Evolutionary conservation across 176 grass and related monocot genomes (phyloP), one percentile per base, ranked within the genome.

Genomic region (Puccinellia tenuiflora): DNA sequence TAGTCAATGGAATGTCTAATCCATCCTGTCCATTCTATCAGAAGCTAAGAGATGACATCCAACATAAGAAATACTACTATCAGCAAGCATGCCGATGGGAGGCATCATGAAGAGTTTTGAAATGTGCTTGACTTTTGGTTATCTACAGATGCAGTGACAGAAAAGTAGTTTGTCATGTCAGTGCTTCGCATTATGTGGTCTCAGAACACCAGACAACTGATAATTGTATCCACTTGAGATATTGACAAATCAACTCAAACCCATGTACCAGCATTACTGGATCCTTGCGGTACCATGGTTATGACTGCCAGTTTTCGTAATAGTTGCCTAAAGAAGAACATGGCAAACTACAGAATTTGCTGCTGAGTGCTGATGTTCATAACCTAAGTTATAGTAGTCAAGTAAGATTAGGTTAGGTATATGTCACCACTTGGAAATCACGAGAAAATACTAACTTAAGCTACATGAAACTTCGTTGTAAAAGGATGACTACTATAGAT

Each of bases 81-180:
- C 40, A 60, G 61, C 51, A 89, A 39, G 82, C 51, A 31, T 81
- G 77, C 51, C n/a, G 24, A 81, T 50, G 62, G 31, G 11, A 47
- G 25, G 69, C 73, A 69, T 71, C 83, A 85, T 77, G 72, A 85
- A 20, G 77, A 56, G 66, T 45, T 71, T 81, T 81, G 77, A 77
- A 85, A 85, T 82, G 52, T 7, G 50, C 84, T 89, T 57, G 34
- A 40, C 52, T 61, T 40, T 85, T 33, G 70, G 61, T 81, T 89
- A 89, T 81, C 70, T 62, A 89, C 29, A 81, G 29, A 89, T 14
- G 57, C 77, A 38, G 62, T 34, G 39, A 80, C 12, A 60, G 75
- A 83, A 90, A 76, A 80, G 85, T 76, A 87, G 81, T 84, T 37
- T 75, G 81, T 69, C 79, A 68, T 75, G 83, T 80, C 75, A 87